phyloP scores from a whole-genome alignment of 129 eudicot species.

The Artemisia tridentata region DNA sequence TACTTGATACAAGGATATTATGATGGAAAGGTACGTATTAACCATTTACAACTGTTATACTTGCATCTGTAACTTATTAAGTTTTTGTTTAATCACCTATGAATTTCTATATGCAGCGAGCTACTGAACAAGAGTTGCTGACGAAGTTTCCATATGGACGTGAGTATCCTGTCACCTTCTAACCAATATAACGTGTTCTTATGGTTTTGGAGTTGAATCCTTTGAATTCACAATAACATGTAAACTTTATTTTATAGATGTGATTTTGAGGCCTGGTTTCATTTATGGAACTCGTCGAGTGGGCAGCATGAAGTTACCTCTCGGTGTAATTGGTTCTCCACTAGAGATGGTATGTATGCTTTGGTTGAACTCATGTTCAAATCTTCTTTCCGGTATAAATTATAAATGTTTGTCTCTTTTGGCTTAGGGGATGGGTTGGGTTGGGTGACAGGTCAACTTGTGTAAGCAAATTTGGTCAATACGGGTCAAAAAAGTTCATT shows the following conservation, averaged over 20 bases:
- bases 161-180: slow-evolving; percentile 31
- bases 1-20: slow-evolving; percentile 88
- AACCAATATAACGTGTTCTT: background rate
- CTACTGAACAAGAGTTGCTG: slow-evolving; percentile 87
- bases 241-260: slow-evolving; percentile 48
- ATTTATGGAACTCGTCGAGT: slow-evolving; percentile 91
- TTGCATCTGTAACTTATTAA: slow-evolving; percentile 2
- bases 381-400: background rate
- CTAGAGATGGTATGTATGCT: slow-evolving; percentile 66
- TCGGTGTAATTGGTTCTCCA: slow-evolving; percentile 94
- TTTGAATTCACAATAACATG: background rate
- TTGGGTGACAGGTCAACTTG: background rate
- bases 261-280: slow-evolving; percentile 91
- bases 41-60: slow-evolving; percentile 1
- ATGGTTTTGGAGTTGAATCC: background rate
- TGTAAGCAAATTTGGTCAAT: background rate
- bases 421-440: background rate
- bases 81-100: slow-evolving; percentile 5
- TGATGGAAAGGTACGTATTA: slow-evolving; percentile 73
- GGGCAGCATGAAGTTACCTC: slow-evolving; percentile 89
- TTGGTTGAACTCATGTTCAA: background rate
- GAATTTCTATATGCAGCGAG: slow-evolving; percentile 54
- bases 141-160: slow-evolving; percentile 90
- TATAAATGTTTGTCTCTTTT: background rate
- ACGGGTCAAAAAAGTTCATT: too few relatives aligned